phyloP scores from a whole-genome alignment of 495 filamentous ascomycete genomes.

The Neurospora sp. region DNA sequence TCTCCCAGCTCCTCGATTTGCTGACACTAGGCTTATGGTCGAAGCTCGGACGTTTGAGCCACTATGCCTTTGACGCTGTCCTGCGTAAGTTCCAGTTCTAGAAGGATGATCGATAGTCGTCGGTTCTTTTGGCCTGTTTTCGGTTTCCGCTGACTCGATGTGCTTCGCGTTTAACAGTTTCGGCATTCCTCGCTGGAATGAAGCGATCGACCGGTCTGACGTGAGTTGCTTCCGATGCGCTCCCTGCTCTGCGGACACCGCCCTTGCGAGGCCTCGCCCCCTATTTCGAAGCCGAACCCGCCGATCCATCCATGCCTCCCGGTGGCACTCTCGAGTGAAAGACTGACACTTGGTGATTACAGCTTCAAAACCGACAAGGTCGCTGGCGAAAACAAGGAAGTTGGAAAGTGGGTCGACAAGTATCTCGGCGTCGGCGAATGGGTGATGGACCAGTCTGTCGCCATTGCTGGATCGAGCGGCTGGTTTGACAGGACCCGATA shows the following conservation, averaged over 20 bases:
- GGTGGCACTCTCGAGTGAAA: neutral
- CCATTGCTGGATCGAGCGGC: conserved; percentile 72
- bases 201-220: conserved; percentile 93
- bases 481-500: conserved; percentile 86
- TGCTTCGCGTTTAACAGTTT: conserved; percentile 45
- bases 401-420: conserved; percentile 86
- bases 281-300: conserved; percentile 3
- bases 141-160: conserved; percentile 14
- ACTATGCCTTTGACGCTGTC: conserved; percentile 95
- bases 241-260: neutral
- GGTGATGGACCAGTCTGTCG: conserved; percentile 96
- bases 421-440: conserved; percentile 95
- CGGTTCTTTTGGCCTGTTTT: neutral
- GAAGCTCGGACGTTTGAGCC: conserved; percentile 84
- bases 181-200: conserved; percentile 90
- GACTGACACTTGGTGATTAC: conserved; percentile 3
- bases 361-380: conserved; percentile 85
- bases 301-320: conserved; percentile 43
- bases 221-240: conserved; percentile 49
- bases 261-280: neutral
- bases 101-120: neutral
- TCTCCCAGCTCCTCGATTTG: conserved; percentile 47
- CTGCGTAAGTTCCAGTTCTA: conserved; percentile 49
- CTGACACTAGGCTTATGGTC: conserved; percentile 50
- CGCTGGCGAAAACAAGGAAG: conserved; percentile 65